A percentile compares a stretch with the other conserved stretches of the same genome.
Evolutionary conservation across 805 yeast species (phyloP).

Genomic region (Pichia phayaonensis): DNA sequence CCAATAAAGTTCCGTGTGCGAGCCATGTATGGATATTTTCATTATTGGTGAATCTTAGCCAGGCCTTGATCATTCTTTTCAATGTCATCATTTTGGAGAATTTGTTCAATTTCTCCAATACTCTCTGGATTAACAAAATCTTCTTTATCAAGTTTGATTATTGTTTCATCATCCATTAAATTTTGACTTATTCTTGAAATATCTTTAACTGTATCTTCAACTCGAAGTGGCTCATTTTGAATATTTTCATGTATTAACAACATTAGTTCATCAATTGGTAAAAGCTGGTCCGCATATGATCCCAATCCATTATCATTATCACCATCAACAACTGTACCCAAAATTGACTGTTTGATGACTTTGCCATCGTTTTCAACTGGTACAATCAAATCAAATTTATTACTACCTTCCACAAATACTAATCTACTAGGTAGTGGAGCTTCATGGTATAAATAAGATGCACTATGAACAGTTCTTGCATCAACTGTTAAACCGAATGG

Average conservation of each 20-base stretch:
- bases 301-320: neutral
- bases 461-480: conserved; percentile 29
- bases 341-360: neutral
- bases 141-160: neutral
- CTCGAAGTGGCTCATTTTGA: neutral
- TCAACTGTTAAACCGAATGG: conserved; percentile 17
- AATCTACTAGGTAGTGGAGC: conserved; percentile 27
- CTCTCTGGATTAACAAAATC: neutral
- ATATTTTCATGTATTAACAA: neutral
- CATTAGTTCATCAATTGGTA: neutral
- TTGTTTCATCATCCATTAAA: neutral
- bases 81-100: conserved; percentile 16
- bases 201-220: neutral
- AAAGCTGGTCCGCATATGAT: neutral
- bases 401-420: conserved; percentile 10
- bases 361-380: conserved; percentile 1
- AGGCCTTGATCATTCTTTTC: conserved; percentile 43
- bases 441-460: conserved; percentile 25
- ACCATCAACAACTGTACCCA: neutral
- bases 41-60: conserved; percentile 41
- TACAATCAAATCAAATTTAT: conserved; percentile 1
- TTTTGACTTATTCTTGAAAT: conserved; percentile 1
- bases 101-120: neutral
- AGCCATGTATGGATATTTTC: conserved; percentile 48
- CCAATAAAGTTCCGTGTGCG: conserved; percentile 54